phyloP scores from a whole-genome alignment of 768 basidiomycete species.

The Obba rivulosa region DNA sequence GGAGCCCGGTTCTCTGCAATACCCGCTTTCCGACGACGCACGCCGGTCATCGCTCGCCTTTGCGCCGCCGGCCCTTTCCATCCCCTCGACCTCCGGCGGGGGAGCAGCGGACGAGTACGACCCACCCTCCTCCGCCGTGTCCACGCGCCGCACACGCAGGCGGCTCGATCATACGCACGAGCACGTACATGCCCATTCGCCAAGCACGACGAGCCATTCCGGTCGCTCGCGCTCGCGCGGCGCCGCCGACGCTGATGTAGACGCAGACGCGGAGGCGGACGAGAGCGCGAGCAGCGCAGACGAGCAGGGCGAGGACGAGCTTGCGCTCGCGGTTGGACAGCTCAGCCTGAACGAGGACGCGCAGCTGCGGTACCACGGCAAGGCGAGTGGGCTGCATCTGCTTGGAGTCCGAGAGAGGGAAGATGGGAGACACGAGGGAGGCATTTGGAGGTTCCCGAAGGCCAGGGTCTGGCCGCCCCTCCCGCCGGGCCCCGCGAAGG shows the following conservation, averaged over 20 bases:
- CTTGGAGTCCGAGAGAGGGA: slow-evolving; percentile 54
- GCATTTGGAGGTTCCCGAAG: slow-evolving; percentile 82
- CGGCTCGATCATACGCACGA: slow-evolving; percentile 35
- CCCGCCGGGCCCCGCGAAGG: slow-evolving; percentile 20
- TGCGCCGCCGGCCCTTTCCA: not conserved
- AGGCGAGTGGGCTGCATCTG: slow-evolving; percentile 76
- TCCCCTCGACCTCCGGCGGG: not conserved
- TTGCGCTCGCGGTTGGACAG: slow-evolving; percentile 76
- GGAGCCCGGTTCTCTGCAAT: not conserved
- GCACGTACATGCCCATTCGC: slow-evolving; percentile 8
- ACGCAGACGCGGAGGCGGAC: not conserved
- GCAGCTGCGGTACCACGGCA: slow-evolving; percentile 83
- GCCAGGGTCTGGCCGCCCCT: slow-evolving; percentile 86
- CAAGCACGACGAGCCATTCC: slow-evolving; percentile 15
- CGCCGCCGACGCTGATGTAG: slow-evolving; percentile 8
- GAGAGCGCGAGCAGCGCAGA: slow-evolving; percentile 23
- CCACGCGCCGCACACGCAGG: slow-evolving; percentile 43
- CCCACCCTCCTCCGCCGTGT: slow-evolving; percentile 19
- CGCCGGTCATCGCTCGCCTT: not conserved
- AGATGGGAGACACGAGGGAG: slow-evolving; percentile 67
- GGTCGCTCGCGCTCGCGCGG: slow-evolving; percentile 11
- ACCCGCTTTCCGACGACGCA: slow-evolving; percentile 10
- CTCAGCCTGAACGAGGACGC: slow-evolving; percentile 76
- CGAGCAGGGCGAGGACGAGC: slow-evolving; percentile 37
- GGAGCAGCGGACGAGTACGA: not conserved